Conservation (phyloP, 2,329 filamentous ascomycete genomes). For the Aspergillus pseudoglaucus region DNA sequence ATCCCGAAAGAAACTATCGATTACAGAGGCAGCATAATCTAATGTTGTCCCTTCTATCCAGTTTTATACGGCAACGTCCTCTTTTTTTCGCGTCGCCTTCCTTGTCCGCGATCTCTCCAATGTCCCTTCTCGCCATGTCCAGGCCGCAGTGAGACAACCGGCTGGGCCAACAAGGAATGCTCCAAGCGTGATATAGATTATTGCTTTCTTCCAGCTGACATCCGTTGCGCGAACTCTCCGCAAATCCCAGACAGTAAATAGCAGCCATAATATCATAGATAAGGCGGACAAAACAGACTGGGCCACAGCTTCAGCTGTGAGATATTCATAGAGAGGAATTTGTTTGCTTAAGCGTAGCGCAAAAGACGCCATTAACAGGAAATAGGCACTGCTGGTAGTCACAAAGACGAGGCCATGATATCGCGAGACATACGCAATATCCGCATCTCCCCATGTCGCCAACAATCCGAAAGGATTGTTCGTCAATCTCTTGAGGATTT, state of each 20-base stretch:
- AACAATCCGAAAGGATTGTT: background rate
- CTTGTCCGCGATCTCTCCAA: background rate
- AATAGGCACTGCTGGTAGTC: background rate
- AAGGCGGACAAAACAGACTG: background rate
- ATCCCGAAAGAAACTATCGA: no score
- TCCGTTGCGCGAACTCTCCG: conserved; percentile 4
- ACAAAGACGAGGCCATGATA: background rate
- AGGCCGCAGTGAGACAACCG: background rate
- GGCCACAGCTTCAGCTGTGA: background rate
- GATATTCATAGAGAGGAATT: background rate
- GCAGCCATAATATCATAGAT: conserved; percentile 3
- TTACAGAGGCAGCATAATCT: no score
- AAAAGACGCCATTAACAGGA: background rate
- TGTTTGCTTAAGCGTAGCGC: background rate
- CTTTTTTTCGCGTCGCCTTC: background rate
- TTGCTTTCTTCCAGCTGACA: background rate
- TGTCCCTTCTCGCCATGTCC: background rate
- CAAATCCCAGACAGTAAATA: conserved; percentile 9
- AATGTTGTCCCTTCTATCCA: no score
- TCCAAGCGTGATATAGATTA: background rate
- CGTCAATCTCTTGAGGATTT: background rate
- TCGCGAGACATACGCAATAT: conserved; percentile 3
- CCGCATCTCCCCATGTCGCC: background rate
- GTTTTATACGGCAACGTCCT: background rate
- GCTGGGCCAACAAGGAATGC: background rate